Percentiles rank a stretch among this genome's conserved stretches.
phyloP scores from a whole-genome alignment of 2,329 filamentous ascomycete species.

The Raffaelea arxii region DNA sequence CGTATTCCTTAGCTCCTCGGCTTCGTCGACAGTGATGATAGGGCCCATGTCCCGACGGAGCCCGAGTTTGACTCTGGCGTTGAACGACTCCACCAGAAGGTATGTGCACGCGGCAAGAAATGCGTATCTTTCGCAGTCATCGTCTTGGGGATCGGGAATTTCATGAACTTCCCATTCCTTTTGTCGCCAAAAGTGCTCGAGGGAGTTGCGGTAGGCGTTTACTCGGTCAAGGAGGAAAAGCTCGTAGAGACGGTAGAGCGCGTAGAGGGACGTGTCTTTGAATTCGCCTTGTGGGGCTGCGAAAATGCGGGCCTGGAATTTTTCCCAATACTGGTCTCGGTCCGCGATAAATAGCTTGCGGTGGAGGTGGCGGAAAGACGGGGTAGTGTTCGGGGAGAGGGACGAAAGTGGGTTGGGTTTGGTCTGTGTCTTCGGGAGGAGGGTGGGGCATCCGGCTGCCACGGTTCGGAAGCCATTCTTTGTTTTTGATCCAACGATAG shows the following conservation, averaged over 20 bases:
- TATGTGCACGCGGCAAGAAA: slow-evolving; percentile 6
- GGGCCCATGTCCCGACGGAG: slow-evolving; percentile 1
- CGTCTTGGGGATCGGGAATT: slow-evolving; percentile 6
- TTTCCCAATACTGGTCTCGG: slow-evolving; percentile 2
- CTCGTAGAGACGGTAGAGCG: slow-evolving; percentile 7
- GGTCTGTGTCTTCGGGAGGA: too few relatives aligned
- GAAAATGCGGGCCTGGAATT: background rate
- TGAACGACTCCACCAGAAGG: slow-evolving; percentile 5
- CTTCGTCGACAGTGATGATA: slow-evolving; percentile 4
- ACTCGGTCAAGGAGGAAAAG: slow-evolving; percentile 4
- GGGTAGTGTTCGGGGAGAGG: slow-evolving; percentile 21
- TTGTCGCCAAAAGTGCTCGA: slow-evolving; percentile 6
- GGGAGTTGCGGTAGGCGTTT: background rate
- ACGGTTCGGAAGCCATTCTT: too few relatives aligned
- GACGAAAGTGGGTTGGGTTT: too few relatives aligned
- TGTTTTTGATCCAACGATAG: too few relatives aligned
- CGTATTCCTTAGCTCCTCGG: slow-evolving; percentile 1
- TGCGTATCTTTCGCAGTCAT: slow-evolving; percentile 5
- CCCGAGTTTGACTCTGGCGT: slow-evolving; percentile 5
- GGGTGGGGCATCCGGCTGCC: too few relatives aligned
- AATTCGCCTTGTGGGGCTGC: slow-evolving; percentile 3
- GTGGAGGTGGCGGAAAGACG: slow-evolving; percentile 7
- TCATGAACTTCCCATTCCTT: slow-evolving; percentile 3
- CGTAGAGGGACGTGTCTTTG: slow-evolving; percentile 1
- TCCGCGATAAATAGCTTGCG: background rate